Evolutionary conservation across 2,329 filamentous ascomycete species (phyloP).

Genomic region (Monosporascus sp.): DNA sequence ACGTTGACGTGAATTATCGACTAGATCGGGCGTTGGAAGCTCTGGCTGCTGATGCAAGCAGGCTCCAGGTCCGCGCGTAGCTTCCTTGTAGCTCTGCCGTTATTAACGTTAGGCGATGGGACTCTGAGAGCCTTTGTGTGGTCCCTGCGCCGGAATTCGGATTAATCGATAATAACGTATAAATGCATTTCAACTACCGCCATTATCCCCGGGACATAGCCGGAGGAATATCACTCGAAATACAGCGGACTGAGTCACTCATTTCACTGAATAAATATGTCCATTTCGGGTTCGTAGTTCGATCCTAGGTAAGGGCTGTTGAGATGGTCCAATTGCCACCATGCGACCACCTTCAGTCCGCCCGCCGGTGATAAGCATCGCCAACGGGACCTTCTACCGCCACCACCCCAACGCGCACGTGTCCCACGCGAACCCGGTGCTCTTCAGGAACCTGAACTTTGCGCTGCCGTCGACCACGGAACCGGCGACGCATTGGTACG

Average conservation of each 20-base stretch:
- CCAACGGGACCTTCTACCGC: conserved; percentile 78
- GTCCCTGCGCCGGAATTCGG: not conserved
- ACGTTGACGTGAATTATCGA: too few relatives aligned
- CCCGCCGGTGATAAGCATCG: conserved; percentile 63
- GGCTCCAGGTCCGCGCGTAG: conserved; percentile 1
- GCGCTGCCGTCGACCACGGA: conserved; percentile 54
- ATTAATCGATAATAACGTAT: not conserved
- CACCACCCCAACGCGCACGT: conserved; percentile 56
- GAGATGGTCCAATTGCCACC: conserved; percentile 20
- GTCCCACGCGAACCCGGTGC: conserved; percentile 56
- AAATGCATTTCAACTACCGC: not conserved
- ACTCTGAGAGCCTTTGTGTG: not conserved
- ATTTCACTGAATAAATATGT: not conserved
- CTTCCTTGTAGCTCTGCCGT: not conserved
- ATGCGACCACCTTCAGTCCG: conserved; percentile 33
- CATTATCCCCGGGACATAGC: not conserved
- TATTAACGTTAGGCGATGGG: not conserved
- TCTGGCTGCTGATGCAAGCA: not conserved
- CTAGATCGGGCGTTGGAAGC: too few relatives aligned
- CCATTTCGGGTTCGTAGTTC: not conserved
- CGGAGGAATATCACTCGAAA: not conserved
- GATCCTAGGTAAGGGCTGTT: not conserved
- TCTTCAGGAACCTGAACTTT: conserved; percentile 70
- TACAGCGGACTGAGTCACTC: not conserved
- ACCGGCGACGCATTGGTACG: conserved; percentile 65